A percentile compares a stretch with the other conserved stretches of the same genome.
These are phyloP conservation scores for Macrophomina phaseolina DNA, from an alignment of 2,329 filamentous ascomycete species.

Conservation along the genomic window DNA sequence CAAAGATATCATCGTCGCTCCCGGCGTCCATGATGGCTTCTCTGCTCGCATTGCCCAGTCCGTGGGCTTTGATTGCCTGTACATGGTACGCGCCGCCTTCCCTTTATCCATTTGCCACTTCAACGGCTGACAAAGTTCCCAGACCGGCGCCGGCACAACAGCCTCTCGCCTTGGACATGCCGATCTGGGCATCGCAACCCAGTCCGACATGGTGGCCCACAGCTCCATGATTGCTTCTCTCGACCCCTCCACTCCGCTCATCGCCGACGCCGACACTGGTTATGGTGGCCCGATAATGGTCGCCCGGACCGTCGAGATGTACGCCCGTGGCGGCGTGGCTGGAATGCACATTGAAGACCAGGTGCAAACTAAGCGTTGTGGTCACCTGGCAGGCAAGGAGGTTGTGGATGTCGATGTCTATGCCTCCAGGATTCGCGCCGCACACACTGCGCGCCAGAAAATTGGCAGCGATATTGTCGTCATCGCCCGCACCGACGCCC, in stretches of 20 bases:
- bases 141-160: constrained; percentile 68
- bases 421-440: constrained; percentile 40
- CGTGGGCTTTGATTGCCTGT: constrained; percentile 68
- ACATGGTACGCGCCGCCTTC: constrained; percentile 61
- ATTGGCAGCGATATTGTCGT: constrained; percentile 49
- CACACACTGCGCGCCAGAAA: constrained; percentile 40
- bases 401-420: constrained; percentile 40
- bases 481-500: constrained; percentile 51
- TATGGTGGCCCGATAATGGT: constrained; percentile 31
- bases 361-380: constrained; percentile 47
- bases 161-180: constrained; percentile 67
- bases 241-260: constrained; percentile 47
- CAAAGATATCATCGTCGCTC: constrained; percentile 58
- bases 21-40: constrained; percentile 72
- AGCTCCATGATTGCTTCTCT: constrained; percentile 70
- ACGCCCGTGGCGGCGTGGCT: constrained; percentile 39
- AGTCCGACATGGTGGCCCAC: constrained; percentile 67
- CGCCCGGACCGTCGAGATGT: constrained; percentile 31
- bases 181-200: constrained; percentile 66
- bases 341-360: constrained; percentile 46
- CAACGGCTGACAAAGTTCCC: constrained; percentile 3
- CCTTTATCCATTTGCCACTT: background rate
- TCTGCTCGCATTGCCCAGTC: constrained; percentile 67
- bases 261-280: constrained; percentile 28
- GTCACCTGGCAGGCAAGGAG: constrained; percentile 47